Base-by-base conservation (phyloP, 2,329 filamentous ascomycete species). In the Trichophyton schoenleinii region DNA sequence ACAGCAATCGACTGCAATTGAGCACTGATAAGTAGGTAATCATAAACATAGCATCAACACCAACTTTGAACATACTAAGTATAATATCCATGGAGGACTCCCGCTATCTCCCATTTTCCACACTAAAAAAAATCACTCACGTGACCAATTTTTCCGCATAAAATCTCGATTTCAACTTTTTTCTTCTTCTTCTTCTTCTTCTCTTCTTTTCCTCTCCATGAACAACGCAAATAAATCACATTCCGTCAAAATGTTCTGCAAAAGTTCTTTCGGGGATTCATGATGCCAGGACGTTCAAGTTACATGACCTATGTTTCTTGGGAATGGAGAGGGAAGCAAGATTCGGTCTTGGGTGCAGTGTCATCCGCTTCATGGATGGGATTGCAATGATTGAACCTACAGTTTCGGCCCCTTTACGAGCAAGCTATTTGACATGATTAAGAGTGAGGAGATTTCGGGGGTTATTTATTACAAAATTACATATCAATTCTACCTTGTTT, bases 301-400 rank as follows among this genome's bases (percentile, higher is more conserved):
- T 66, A 64, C 38, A 55, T 25, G 36, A 48, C 63, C 46, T 62
- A 69, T 72, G 67, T 65, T 64, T 66, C 63, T 61, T 62, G 58
- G 61, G 68, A 67, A 72, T 69, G 70, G 71, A 73, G 74, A 64
- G 58, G 57, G 62, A 62, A 58, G 20, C 20, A 55, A 64, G 63
- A 57, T 60, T 78, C 72, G 78, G 78, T 81, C 79, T 81, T 81
- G 79, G 79, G 79, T 81, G 80, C 80, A 80, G 78, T 81, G 76
- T 74, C 78, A 79, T 63, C 69, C 69, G 74, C 66, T 66, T 71
- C 62, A 71, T 81, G 78, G 77, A 70, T 77, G 79, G 75, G 79
- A 80, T 74, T 80, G 80, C 80, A 82, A 81, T 81, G 80, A 81
- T 81, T 77, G 77, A 78, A 74, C 75, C 77, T 77, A 82, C 79